phyloP scores from a whole-genome alignment of 805 yeast genomes.

The Pichia exigua region DNA sequence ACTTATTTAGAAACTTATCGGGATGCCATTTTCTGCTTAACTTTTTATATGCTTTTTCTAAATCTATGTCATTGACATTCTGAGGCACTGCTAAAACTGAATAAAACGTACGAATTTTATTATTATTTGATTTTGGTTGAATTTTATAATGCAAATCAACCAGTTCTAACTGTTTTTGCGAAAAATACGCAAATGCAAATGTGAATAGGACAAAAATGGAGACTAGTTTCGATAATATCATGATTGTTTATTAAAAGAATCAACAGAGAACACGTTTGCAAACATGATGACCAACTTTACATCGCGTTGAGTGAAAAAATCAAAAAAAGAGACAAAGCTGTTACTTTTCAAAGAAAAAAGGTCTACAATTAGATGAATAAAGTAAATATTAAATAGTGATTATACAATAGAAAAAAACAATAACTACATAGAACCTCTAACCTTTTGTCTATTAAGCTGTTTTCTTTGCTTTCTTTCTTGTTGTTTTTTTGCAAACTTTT shows the following conservation, averaged over 20 bases:
- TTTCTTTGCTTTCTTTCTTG: slow-evolving; percentile 77
- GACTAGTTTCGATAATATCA: neutral
- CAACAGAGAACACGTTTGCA: neutral
- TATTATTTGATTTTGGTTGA: slow-evolving; percentile 7
- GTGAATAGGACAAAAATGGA: slow-evolving; percentile 2
- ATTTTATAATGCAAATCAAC: slow-evolving; percentile 11
- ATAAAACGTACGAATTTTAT: slow-evolving; percentile 10
- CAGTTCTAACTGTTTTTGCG: slow-evolving; percentile 11
- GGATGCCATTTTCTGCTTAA: slow-evolving; percentile 75
- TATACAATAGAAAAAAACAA: too few relatives aligned
- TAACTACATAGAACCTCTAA: slow-evolving; percentile 20
- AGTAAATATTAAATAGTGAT: neutral
- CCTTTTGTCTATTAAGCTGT: slow-evolving; percentile 54
- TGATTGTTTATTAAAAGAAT: neutral
- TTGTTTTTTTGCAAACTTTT: slow-evolving; percentile 69
- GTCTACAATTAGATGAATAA: neutral
- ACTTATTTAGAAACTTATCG: slow-evolving; percentile 52
- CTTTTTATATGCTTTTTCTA: slow-evolving; percentile 61
- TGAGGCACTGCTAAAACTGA: slow-evolving; percentile 15
- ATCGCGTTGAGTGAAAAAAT: neutral
- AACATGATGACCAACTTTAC: neutral
- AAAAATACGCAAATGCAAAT: slow-evolving; percentile 9
- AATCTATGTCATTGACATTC: slow-evolving; percentile 43
- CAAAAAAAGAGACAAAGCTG: too few relatives aligned
- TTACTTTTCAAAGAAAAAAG: neutral